These are phyloP conservation scores for Oryza officinalis DNA, from an alignment of 176 grass and related monocot genomes.

Conservation along the genomic window DNA sequence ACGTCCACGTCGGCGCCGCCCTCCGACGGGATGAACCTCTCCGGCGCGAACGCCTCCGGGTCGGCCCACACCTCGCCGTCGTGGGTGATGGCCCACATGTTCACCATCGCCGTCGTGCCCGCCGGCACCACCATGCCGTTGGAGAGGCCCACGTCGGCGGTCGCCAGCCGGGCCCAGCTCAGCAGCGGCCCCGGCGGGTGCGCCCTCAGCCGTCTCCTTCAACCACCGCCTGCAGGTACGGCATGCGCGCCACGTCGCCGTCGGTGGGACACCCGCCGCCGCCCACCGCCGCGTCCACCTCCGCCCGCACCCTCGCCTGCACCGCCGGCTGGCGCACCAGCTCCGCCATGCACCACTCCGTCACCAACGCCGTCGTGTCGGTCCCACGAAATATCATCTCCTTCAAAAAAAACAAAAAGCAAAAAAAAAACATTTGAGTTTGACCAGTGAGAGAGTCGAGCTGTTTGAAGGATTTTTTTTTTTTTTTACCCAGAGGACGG, in stretches of 20 bases:
- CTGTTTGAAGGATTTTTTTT: too few species aligned
- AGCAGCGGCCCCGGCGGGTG: slow-evolving; percentile 77
- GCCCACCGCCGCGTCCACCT: slow-evolving; percentile 46
- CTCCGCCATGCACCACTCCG: slow-evolving; percentile 84
- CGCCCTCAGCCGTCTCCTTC: slow-evolving; percentile 64
- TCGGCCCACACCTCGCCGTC: slow-evolving; percentile 57
- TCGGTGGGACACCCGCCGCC: slow-evolving; percentile 18
- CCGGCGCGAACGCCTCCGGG: slow-evolving; percentile 48
- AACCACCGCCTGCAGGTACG: slow-evolving; percentile 79
- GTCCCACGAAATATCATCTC: slow-evolving; percentile 95
- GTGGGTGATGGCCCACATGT: slow-evolving; percentile 91
- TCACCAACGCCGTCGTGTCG: slow-evolving; percentile 78
- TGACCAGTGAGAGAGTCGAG: not conserved
- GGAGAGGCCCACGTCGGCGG: slow-evolving; percentile 58
- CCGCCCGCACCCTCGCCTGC: slow-evolving; percentile 55
- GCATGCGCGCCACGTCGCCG: slow-evolving; percentile 58
- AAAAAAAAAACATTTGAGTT: not conserved
- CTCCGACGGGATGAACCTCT: slow-evolving; percentile 49
- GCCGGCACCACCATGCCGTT: slow-evolving; percentile 80
- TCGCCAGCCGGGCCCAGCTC: slow-evolving; percentile 80
- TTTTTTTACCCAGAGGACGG: slow-evolving; percentile 69
- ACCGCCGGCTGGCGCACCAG: slow-evolving; percentile 53
- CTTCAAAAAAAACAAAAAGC: slow-evolving; percentile 34
- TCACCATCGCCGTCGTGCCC: slow-evolving; percentile 80
- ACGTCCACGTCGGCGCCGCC: slow-evolving; percentile 80